Conservation (phyloP, 2,329 filamentous ascomycete genomes). For the Cladosporium sp. region DNA sequence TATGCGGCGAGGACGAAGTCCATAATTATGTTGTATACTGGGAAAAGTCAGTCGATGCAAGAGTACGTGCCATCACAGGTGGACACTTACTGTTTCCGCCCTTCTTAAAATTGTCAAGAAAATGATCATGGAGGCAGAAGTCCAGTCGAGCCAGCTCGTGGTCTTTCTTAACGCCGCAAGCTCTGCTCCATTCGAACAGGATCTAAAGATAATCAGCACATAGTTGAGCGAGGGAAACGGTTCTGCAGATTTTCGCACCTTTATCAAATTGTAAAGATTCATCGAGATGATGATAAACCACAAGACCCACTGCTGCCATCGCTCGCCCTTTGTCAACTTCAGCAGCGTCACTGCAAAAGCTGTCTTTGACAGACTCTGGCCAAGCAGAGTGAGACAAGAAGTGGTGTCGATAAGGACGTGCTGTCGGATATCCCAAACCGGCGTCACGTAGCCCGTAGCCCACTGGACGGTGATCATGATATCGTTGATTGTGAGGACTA, state of each 20-base stretch:
- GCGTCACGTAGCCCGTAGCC: constrained; percentile 51
- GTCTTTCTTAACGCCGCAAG: constrained; percentile 48
- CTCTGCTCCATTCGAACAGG: constrained; percentile 53
- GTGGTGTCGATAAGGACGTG: constrained; percentile 54
- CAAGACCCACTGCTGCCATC: constrained; percentile 29
- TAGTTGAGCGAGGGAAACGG: not conserved
- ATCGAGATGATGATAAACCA: constrained; percentile 55
- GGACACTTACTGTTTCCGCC: constrained; percentile 51
- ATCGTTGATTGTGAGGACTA: constrained; percentile 50
- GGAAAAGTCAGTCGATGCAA: constrained; percentile 20
- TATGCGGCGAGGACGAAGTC: constrained; percentile 55
- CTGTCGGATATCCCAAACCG: constrained; percentile 56
- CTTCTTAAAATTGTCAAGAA: constrained; percentile 51
- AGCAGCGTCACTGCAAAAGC: constrained; percentile 46
- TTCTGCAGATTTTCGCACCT: constrained; percentile 32
- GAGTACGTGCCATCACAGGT: constrained; percentile 19
- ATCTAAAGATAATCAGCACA: constrained; percentile 29
- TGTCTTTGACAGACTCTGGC: constrained; percentile 42
- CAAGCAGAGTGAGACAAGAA: constrained; percentile 43
- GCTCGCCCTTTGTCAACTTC: constrained; percentile 47
- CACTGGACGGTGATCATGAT: constrained; percentile 51
- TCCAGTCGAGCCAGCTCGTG: constrained; percentile 53
- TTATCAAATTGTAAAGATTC: constrained; percentile 53
- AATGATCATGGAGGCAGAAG: constrained; percentile 46
- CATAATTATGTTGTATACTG: constrained; percentile 58